phyloP scores from a whole-genome alignment of 805 yeast species.

The Pichia cephalocereana region DNA sequence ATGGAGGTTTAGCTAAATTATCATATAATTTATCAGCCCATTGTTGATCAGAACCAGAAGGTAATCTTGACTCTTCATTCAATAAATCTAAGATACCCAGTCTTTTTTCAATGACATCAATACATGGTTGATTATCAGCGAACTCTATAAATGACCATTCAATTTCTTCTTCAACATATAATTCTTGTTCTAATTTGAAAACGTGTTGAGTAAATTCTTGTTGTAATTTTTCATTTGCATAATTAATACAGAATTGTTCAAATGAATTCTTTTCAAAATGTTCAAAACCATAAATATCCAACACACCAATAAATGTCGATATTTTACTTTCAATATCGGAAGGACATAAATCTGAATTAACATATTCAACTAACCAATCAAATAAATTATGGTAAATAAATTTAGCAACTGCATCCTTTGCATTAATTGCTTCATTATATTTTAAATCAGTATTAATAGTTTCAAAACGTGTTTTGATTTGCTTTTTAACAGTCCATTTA shows the following conservation, averaged over 20 bases:
- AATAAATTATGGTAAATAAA: constrained; percentile 86
- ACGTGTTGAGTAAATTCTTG: constrained; percentile 97
- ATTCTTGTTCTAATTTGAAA: constrained; percentile 94
- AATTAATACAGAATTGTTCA: constrained; percentile 95
- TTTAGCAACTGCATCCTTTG: constrained; percentile 95
- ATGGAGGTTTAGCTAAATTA: constrained; percentile 70
- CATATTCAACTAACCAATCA: constrained; percentile 88
- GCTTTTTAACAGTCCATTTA: constrained; percentile 90
- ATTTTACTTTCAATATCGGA: constrained; percentile 52
- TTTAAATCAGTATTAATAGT: constrained; percentile 78
- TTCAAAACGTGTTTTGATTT: constrained; percentile 85
- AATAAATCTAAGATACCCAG: constrained; percentile 80
- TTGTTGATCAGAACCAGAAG: constrained; percentile 86
- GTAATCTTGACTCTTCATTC: constrained; percentile 93
- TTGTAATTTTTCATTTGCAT: constrained; percentile 93
- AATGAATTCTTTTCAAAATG: constrained; percentile 91
- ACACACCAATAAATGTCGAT: constrained; percentile 72
- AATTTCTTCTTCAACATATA: constrained; percentile 82
- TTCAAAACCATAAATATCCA: constrained; percentile 96
- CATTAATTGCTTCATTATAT: constrained; percentile 76
- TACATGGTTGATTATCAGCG: constrained; percentile 95
- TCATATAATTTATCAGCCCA: constrained; percentile 89
- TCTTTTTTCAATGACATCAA: constrained; percentile 80
- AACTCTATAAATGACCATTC: constrained; percentile 96
- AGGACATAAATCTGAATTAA: constrained; percentile 75